Percentiles rank a stretch among this genome's conserved stretches.
Evolutionary conservation across 495 filamentous ascomycete genomes (phyloP).

Genomic region (Penicillium antarcticum): DNA sequence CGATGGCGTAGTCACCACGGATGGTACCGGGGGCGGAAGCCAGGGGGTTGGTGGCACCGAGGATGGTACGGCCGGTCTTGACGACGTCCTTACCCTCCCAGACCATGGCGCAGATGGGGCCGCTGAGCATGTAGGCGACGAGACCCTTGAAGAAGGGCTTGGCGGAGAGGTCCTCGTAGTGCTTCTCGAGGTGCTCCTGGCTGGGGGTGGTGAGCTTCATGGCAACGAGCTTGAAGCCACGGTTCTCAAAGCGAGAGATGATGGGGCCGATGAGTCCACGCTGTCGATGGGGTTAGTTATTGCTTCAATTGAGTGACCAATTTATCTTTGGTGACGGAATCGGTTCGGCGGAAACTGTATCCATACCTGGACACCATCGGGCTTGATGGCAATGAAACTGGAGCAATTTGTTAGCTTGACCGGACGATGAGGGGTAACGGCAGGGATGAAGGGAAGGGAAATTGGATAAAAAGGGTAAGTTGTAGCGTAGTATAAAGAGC

Average conservation of each 20-base stretch:
- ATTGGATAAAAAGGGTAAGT: background rate
- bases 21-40: constrained; percentile 94
- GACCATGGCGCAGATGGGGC: constrained; percentile 97
- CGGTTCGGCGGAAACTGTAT: constrained; percentile 1
- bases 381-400: constrained; percentile 99
- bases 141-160: constrained; percentile 98
- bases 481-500: background rate
- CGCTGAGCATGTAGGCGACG: constrained; percentile 92
- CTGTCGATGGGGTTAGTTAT: constrained; percentile 44
- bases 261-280: constrained; percentile 96
- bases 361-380: constrained; percentile 95
- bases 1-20: constrained; percentile 79
- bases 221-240: constrained; percentile 96
- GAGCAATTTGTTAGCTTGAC: constrained; percentile 45
- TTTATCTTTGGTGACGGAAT: background rate
- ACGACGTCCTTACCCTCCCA: constrained; percentile 97
- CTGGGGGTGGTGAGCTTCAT: constrained; percentile 88
- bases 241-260: constrained; percentile 93
- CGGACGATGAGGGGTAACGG: constrained; percentile 21
- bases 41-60: constrained; percentile 97
- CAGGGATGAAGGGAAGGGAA: constrained; percentile 5
- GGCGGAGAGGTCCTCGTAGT: constrained; percentile 87
- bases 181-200: constrained; percentile 93
- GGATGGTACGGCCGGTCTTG: constrained; percentile 93
- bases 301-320: constrained; percentile 12